Base-by-base conservation (phyloP, 768 basidiomycete species). In the Psilocybe cubensis region DNA sequence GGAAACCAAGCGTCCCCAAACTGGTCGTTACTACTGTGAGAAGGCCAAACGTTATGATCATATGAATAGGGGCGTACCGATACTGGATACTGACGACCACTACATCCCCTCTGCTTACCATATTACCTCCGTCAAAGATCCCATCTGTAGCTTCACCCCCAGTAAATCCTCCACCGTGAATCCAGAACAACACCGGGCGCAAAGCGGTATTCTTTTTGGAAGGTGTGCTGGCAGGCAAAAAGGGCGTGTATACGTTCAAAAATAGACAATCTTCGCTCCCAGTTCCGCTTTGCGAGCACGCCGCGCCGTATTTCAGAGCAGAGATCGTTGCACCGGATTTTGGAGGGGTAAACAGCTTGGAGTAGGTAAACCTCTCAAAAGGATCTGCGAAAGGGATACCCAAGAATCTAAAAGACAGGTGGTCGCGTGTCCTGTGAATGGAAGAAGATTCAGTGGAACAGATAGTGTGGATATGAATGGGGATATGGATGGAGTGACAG, bases 351-450 rank as follows among this genome's bases (percentile, higher is more conserved):
- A 67, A 68, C n/a, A 67, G 56, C 21, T 65, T 56, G 45, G 82
- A 79, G 65, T 83, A 79, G 12, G 72, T 69, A 63, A 78, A 83
- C 3, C 80, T 72, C 42, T 74, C 53, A 10, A 76, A 74, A 1
- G 76, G 75, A 54, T 79, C 68, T 4, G 80, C 79, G 57, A 78
- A 83, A 0, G 78, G 81, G 40, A 84, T 78, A 11, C 82, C 82
- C 11, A 81, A 65, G 72, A 84, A 83, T 17, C 78, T 73, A 71
- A 84, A 83, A 1, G 79, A 78, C 0, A 76, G 66, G 31, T 76
- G 75, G 60, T 82, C 81, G 18, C 81, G 79, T 40, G 72, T 77
- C 0, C 79, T 80, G 41, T n/a, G 6, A 2, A 33, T 7, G 27
- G 7, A 29, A 31, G 27, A 20, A 14, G 18, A 41, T 31, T 35